Base-by-base conservation (phyloP, 2,329 filamentous ascomycete genomes). In the Diaporthe sp. region DNA sequence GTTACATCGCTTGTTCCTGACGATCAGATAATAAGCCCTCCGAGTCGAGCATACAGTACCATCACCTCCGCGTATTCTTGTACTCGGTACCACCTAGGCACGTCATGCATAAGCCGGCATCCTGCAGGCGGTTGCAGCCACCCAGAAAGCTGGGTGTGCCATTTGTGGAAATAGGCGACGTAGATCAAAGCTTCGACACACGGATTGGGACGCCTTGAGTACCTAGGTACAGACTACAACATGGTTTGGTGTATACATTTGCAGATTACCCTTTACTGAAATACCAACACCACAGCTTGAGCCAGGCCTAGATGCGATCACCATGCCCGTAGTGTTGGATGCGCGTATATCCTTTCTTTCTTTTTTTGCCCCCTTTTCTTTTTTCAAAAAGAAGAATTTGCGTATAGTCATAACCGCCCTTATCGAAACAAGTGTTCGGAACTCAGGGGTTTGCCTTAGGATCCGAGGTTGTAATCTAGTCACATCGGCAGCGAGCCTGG, bases 391-490 rank as follows among this genome's bases (percentile, higher is more conserved):
- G 31, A 12, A 1, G 31, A 12, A 1, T 39, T 13, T 13, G 37
- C 10, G 37, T 39, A 12, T 39, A 39, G 10, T 3, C 37, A 39
- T 39, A 15, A 39, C 37, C 12, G 12, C 12, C 15, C 12, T 13
- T 39, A 39, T 13, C 37, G 10, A 39, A 39, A 39, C 10, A 4
- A 39, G 3, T 39, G 3, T 39, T 39, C 3, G 3, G 0, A 13
- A 0, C 4, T 0, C 0, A 39, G 10, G 3, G 4, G 4, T 4
- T 39, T 39, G 37, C 37, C 12, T 3, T 39, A 13, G 12, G 12
- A 39, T 39, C 37, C 10, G 12, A 39, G 0, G 12, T 39, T 39
- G 12, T 12, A 39, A 1, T 39, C 10, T 39, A 39, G 37, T 12
- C 37, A 39, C 10, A 13, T 15, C 10, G 37, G 37, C 37, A 12